These are phyloP conservation scores for Lipomyces kockii DNA, from an alignment of 805 yeast species.

Conservation along the genomic window DNA sequence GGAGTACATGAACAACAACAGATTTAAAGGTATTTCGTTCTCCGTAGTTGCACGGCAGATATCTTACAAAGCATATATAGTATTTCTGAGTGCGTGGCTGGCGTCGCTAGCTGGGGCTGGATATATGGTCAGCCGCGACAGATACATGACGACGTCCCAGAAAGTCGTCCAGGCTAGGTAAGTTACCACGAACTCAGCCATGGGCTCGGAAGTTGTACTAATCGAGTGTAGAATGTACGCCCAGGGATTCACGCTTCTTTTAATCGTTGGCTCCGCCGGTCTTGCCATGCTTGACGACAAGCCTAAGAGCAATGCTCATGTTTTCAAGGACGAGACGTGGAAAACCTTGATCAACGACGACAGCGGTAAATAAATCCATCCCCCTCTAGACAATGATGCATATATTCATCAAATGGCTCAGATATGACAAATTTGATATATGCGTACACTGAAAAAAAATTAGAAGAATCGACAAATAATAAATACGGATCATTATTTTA, in stretches of 20 bases:
- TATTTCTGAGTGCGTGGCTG: slow-evolving; percentile 78
- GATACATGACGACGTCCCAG: slow-evolving; percentile 73
- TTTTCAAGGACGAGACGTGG: slow-evolving; percentile 24
- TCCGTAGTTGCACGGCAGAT: slow-evolving; percentile 40
- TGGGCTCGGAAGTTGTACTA: background rate
- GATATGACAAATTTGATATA: too few relatives aligned
- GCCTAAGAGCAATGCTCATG: slow-evolving; percentile 3
- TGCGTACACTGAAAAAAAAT: too few relatives aligned
- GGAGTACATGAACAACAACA: slow-evolving; percentile 25
- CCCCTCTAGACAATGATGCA: too few relatives aligned
- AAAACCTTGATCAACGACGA: slow-evolving; percentile 14
- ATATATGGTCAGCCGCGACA: slow-evolving; percentile 72
- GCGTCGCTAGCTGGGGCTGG: slow-evolving; percentile 81
- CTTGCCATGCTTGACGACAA: slow-evolving; percentile 44
- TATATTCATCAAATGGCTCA: too few relatives aligned
- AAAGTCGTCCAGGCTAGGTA: slow-evolving; percentile 77
- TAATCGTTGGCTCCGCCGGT: slow-evolving; percentile 69
- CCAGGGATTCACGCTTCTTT: slow-evolving; percentile 75
- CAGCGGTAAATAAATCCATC: background rate
- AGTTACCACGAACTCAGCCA: background rate
- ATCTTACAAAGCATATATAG: slow-evolving; percentile 26
- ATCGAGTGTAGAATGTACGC: slow-evolving; percentile 73
- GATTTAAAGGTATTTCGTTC: slow-evolving; percentile 42
- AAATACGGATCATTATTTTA: too few relatives aligned
- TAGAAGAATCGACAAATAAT: too few relatives aligned